phyloP scores from a whole-genome alignment of 371 early-diverging fungal genomes.

The Mortierella sp. region DNA sequence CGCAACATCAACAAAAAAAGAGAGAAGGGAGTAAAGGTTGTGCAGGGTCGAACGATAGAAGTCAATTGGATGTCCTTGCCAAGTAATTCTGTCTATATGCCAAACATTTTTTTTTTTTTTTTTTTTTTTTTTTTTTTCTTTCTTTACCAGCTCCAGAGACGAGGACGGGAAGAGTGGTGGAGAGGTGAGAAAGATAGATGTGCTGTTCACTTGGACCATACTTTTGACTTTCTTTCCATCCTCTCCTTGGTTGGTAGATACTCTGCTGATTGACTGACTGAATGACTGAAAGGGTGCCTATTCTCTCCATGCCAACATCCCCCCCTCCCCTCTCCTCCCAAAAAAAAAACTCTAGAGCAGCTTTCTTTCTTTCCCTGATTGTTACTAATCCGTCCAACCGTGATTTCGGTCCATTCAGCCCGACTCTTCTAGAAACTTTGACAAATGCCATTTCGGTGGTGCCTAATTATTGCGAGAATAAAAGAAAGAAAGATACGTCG shows the following conservation, averaged over 20 bases:
- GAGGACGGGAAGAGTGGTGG: neutral
- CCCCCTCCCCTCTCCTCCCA: too few species aligned
- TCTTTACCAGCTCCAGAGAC: neutral
- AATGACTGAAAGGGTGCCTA: too few species aligned
- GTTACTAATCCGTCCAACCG: neutral
- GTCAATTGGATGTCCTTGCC: neutral
- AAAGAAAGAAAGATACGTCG: neutral
- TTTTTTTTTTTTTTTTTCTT: too few species aligned
- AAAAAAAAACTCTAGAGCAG: neutral
- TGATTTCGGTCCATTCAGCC: conserved; percentile 19
- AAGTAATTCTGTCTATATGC: too few species aligned
- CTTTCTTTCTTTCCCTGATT: neutral
- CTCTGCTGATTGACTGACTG: too few species aligned
- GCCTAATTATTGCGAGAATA: conserved; percentile 6
- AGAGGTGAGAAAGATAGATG: neutral
- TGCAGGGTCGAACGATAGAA: conserved; percentile 8
- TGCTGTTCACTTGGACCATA: neutral
- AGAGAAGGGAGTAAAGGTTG: conserved; percentile 7
- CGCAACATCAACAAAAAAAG: conserved; percentile 14
- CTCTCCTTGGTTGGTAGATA: neutral
- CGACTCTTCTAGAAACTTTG: conserved; percentile 46
- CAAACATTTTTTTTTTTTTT: too few species aligned
- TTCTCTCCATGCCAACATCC: neutral
- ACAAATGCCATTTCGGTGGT: conserved; percentile 38
- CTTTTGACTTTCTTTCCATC: neutral